Evolutionary conservation across 1,284 basidiomycete genomes (phyloP).

Genomic region (Pyrrhoderma lamaoense): DNA sequence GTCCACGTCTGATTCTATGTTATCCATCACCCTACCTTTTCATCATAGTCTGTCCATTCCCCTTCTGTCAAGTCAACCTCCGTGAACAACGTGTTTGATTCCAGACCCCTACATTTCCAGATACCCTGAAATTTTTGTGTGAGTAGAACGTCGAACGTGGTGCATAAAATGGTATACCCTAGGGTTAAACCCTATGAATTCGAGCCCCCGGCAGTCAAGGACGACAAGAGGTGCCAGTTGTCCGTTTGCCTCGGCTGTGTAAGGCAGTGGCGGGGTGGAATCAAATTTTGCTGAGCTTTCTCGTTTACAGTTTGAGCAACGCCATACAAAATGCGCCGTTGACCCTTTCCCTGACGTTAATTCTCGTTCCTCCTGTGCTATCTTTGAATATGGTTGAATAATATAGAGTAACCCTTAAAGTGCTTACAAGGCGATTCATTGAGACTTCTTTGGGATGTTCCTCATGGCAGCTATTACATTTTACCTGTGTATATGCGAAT

Average conservation of each 20-base stretch:
- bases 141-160: neutral
- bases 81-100: slow-evolving; percentile 46
- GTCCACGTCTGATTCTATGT: neutral
- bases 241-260: slow-evolving; percentile 48
- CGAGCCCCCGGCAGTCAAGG: slow-evolving; percentile 72
- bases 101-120: slow-evolving; percentile 62
- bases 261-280: slow-evolving; percentile 41
- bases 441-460: slow-evolving; percentile 61
- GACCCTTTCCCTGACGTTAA: slow-evolving; percentile 57
- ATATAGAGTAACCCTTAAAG: neutral
- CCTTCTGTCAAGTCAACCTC: slow-evolving; percentile 56
- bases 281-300: slow-evolving; percentile 79
- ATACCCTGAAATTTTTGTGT: slow-evolving; percentile 37
- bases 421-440: slow-evolving; percentile 55
- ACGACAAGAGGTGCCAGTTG: slow-evolving; percentile 55
- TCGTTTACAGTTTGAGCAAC: slow-evolving; percentile 66
- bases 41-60: slow-evolving; percentile 80
- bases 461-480: slow-evolving; percentile 72
- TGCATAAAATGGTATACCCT: slow-evolving; percentile 32
- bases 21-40: slow-evolving; percentile 45
- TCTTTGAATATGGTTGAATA: neutral
- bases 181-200: slow-evolving; percentile 67
- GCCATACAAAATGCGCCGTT: slow-evolving; percentile 74
- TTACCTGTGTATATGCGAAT: slow-evolving; percentile 48
- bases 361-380: slow-evolving; percentile 51